Evolutionary conservation across 2,329 filamentous ascomycete genomes (phyloP).

Genomic region (Clonostachys sp.): DNA sequence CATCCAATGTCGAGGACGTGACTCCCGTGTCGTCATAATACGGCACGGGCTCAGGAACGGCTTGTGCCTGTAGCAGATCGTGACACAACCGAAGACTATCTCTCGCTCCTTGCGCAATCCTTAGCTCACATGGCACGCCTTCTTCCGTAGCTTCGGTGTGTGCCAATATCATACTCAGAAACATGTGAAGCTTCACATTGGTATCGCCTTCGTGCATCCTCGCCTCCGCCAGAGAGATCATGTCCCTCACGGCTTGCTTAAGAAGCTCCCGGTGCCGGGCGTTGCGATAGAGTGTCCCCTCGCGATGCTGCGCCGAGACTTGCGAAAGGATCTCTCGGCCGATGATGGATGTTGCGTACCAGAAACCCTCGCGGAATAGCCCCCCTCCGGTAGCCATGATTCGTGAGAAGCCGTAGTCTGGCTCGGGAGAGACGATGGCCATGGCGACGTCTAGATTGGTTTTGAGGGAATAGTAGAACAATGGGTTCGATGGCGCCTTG

Average conservation of each 20-base stretch:
- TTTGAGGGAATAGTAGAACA: constrained; percentile 45
- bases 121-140: neutral
- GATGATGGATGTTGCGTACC: constrained; percentile 22
- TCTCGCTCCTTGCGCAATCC: neutral
- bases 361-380: constrained; percentile 31
- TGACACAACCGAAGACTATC: neutral
- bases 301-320: constrained; percentile 15
- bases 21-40: neutral
- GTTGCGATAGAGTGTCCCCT: constrained; percentile 19
- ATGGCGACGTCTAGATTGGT: constrained; percentile 37
- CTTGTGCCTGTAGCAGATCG: neutral
- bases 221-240: constrained; percentile 17
- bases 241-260: constrained; percentile 18
- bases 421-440: constrained; percentile 24
- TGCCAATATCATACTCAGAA: constrained; percentile 29
- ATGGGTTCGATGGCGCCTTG: constrained; percentile 32
- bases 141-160: constrained; percentile 16
- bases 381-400: constrained; percentile 31
- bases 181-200: constrained; percentile 36
- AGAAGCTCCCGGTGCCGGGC: constrained; percentile 12
- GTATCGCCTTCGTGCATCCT: constrained; percentile 33
- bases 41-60: neutral
- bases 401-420: constrained; percentile 25
- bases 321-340: constrained; percentile 28
- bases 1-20: neutral